These are phyloP conservation scores for Boletus huronensis DNA, from an alignment of 768 basidiomycete species.

Conservation along the genomic window DNA sequence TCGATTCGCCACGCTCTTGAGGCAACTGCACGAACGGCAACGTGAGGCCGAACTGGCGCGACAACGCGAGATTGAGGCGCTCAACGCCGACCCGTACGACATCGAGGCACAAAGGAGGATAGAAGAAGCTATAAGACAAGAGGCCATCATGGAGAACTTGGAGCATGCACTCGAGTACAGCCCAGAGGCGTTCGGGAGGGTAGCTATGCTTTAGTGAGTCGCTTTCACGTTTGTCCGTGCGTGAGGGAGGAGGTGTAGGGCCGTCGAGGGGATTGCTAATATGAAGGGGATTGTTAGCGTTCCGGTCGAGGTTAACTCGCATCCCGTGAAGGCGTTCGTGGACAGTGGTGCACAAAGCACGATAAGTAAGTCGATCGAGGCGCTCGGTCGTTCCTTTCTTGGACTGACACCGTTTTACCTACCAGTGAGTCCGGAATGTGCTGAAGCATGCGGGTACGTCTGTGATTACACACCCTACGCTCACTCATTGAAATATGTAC, in stretches of 20 bases:
- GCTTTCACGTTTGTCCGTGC: background rate
- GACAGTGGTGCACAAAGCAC: slow-evolving; percentile 97
- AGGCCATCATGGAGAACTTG: slow-evolving; percentile 89
- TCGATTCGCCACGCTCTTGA: slow-evolving; percentile 72
- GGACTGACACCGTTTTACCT: background rate
- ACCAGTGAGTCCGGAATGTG: slow-evolving; percentile 86
- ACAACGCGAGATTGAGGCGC: slow-evolving; percentile 57
- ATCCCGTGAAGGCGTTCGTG: slow-evolving; percentile 92
- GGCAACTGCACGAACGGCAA: slow-evolving; percentile 57
- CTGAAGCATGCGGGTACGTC: slow-evolving; percentile 83
- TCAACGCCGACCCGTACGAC: slow-evolving; percentile 89
- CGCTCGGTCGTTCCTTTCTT: background rate
- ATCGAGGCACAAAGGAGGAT: slow-evolving; percentile 90
- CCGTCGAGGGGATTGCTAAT: slow-evolving; percentile 11
- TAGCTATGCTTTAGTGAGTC: slow-evolving; percentile 94
- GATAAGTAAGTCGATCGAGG: slow-evolving; percentile 63
- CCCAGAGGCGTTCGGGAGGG: slow-evolving; percentile 90
- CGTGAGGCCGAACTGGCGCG: slow-evolving; percentile 49
- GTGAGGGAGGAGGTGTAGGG: background rate
- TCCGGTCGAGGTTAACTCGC: slow-evolving; percentile 87
- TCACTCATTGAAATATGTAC: background rate
- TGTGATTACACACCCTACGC: background rate
- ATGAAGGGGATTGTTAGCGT: slow-evolving; percentile 48
- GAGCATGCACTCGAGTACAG: slow-evolving; percentile 91
- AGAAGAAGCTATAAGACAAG: slow-evolving; percentile 87